Evolutionary conservation across 306 rosid genomes (phyloP), one percentile per base, ranked within the genome.

Genomic region (Psophocarpus tetragonolobus): DNA sequence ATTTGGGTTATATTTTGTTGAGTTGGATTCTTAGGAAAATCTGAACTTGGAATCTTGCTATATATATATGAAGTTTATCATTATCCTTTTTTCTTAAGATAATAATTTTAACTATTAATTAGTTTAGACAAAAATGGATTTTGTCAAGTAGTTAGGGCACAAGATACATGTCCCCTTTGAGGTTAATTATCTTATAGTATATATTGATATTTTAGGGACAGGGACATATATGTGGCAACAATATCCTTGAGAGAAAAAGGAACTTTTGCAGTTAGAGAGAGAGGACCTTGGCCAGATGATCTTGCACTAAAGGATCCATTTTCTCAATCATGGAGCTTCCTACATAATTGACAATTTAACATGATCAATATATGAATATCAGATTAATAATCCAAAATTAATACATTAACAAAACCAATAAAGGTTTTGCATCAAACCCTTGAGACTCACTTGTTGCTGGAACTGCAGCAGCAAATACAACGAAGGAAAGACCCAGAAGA

Each of bases 361-460:
- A 29, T n/a, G 57, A 44, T 4, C 32, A 75, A 51, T n/a, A n/a
- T n/a, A n/a, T n/a, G n/a, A n/a, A n/a, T n/a, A n/a, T 76, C 61
- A 63, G 23, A 41, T 63, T 14, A 29, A 8, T 15, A 63, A 30
- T n/a, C 21, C 29, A 8, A 2, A 57, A 23, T 38, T 67, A 24
- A 67, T 21, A 24, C 18, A 15, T 68, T 36, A 20, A 79, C 5
- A 39, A 38, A 32, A 38, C 58, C 18, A 76, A 69, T 38, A 6
- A 69, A 24, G 29, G 1, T 58, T 58, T 15, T 68, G 45, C 47
- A 27, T 50, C 69, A 70, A 79, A 79, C 74, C 78, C 78, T 82
- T 38, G 75, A 71, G 71, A 82, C 85, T 72, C 42, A 82, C 85
- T 71, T 9, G 82, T 77, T 30, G 71, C 75, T 23, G 85, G 85